Percentiles rank a stretch among this genome's conserved stretches.
These are phyloP conservation scores for Aspergillus sp. DNA, from an alignment of 2,329 filamentous ascomycete genomes.

Conservation along the genomic window DNA sequence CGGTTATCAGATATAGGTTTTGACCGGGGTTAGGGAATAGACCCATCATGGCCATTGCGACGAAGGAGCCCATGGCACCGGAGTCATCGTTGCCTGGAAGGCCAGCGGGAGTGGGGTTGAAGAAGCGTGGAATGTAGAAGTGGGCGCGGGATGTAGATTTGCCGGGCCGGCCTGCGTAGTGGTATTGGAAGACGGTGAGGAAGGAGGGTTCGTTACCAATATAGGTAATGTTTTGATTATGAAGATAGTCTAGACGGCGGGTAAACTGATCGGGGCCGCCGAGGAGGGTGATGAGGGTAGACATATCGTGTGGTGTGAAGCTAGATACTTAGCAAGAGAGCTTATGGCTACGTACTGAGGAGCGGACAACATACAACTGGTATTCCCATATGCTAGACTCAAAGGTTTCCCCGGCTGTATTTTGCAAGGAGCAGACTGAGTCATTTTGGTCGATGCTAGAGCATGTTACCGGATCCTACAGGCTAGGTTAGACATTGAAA, in stretches of 20 bases:
- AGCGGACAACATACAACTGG: conserved; percentile 51
- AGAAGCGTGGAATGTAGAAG: conserved; percentile 63
- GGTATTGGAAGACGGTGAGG: conserved; percentile 66
- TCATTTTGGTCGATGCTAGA: conserved; percentile 57
- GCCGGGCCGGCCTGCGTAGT: conserved; percentile 65
- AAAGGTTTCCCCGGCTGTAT: conserved; percentile 33
- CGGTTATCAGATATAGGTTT: conserved; percentile 66
- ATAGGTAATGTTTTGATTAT: conserved; percentile 63
- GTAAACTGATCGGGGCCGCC: conserved; percentile 59
- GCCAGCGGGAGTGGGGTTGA: conserved; percentile 56
- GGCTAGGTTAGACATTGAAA: background rate
- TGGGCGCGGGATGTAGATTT: conserved; percentile 54
- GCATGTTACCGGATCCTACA: conserved; percentile 55
- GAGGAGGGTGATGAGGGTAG: conserved; percentile 56
- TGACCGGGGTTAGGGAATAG: conserved; percentile 68
- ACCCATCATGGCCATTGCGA: conserved; percentile 67
- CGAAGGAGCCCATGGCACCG: conserved; percentile 68
- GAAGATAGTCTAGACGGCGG: conserved; percentile 62
- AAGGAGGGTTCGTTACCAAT: conserved; percentile 66
- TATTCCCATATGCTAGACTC: conserved; percentile 40
- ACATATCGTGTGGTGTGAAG: conserved; percentile 56
- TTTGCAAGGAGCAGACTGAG: conserved; percentile 33
- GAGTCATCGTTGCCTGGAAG: conserved; percentile 69
- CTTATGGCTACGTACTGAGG: conserved; percentile 48
- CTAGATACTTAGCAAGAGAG: conserved; percentile 44